phyloP scores from a whole-genome alignment of 805 yeast genomes.

The Saccharomycopsis capsularis region DNA sequence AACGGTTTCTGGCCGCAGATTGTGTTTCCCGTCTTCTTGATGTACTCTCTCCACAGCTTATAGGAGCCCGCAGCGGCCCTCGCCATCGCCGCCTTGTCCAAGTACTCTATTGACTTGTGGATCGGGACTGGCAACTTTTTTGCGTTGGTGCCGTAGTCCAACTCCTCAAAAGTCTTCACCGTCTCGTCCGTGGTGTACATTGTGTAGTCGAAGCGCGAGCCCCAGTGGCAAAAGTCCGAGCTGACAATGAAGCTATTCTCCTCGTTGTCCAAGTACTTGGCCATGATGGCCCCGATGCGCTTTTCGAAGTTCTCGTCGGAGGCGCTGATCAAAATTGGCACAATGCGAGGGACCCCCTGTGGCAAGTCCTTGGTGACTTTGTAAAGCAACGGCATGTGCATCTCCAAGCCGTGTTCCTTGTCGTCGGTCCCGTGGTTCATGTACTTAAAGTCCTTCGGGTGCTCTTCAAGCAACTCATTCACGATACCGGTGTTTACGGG shows the following conservation, averaged over 20 bases:
- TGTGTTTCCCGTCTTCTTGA: slow-evolving; percentile 71
- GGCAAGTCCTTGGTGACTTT: slow-evolving; percentile 35
- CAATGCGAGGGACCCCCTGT: slow-evolving; percentile 39
- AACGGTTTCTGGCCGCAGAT: slow-evolving; percentile 91
- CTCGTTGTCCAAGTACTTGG: slow-evolving; percentile 47
- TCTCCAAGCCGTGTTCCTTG: slow-evolving; percentile 88
- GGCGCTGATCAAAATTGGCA: slow-evolving; percentile 78
- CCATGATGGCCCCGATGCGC: slow-evolving; percentile 41
- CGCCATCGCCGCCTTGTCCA: slow-evolving; percentile 69
- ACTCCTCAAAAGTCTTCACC: slow-evolving; percentile 22
- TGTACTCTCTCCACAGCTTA: slow-evolving; percentile 57
- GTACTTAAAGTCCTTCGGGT: slow-evolving; percentile 31
- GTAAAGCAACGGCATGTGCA: slow-evolving; percentile 80
- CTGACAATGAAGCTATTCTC: slow-evolving; percentile 69
- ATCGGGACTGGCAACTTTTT: slow-evolving; percentile 38
- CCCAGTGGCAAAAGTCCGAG: slow-evolving; percentile 97
- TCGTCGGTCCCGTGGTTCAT: slow-evolving; percentile 62
- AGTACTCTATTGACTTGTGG: slow-evolving; percentile 60
- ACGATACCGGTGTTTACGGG: slow-evolving; percentile 52
- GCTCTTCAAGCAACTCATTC: slow-evolving; percentile 30
- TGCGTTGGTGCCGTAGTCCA: slow-evolving; percentile 10
- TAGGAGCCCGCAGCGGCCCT: slow-evolving; percentile 51
- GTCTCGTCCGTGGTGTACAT: slow-evolving; percentile 34
- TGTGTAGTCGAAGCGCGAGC: slow-evolving; percentile 54
- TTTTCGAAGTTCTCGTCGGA: slow-evolving; percentile 40